Conservation (phyloP, 2,329 filamentous ascomycete genomes). For the Exophiala sp. region DNA sequence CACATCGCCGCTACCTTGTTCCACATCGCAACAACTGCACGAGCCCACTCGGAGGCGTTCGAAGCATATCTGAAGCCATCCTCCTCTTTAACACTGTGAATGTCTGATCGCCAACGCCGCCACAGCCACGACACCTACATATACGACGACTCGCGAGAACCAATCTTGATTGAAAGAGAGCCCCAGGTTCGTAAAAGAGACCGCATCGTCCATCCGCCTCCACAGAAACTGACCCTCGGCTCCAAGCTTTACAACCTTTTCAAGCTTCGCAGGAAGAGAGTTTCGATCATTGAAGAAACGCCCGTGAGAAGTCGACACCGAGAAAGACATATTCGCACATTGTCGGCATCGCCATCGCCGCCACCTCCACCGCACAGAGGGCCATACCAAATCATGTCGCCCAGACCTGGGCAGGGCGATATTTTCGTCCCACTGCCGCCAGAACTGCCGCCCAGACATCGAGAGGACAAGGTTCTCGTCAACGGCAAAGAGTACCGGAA, state of each 20-base stretch:
- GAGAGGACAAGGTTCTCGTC: slow-evolving; percentile 7
- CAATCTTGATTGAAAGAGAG: slow-evolving; percentile 21
- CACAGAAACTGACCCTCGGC: slow-evolving; percentile 17
- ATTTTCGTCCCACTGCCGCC: slow-evolving; percentile 20
- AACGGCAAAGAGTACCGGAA: slow-evolving; percentile 3
- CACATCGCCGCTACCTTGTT: background rate
- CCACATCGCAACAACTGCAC: background rate
- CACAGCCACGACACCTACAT: slow-evolving; percentile 12
- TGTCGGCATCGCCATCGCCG: slow-evolving; percentile 7
- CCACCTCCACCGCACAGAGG: slow-evolving; percentile 16
- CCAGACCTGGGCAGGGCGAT: slow-evolving; percentile 10
- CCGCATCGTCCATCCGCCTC: slow-evolving; percentile 11
- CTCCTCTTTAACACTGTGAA: slow-evolving; percentile 2
- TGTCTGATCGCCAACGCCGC: slow-evolving; percentile 18
- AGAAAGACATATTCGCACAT: slow-evolving; percentile 8
- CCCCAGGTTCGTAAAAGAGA: slow-evolving; percentile 21
- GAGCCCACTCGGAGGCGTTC: background rate
- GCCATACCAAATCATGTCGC: slow-evolving; percentile 19
- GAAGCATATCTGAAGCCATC: background rate
- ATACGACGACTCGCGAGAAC: slow-evolving; percentile 12
- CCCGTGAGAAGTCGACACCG: slow-evolving; percentile 20
- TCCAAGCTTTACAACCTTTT: slow-evolving; percentile 24
- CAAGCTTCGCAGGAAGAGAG: slow-evolving; percentile 15
- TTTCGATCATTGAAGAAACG: slow-evolving; percentile 22
- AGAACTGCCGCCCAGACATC: slow-evolving; percentile 15